Evolutionary conservation across 2,329 filamentous ascomycete species (phyloP).

Genomic region (Exophiala spinifera): DNA sequence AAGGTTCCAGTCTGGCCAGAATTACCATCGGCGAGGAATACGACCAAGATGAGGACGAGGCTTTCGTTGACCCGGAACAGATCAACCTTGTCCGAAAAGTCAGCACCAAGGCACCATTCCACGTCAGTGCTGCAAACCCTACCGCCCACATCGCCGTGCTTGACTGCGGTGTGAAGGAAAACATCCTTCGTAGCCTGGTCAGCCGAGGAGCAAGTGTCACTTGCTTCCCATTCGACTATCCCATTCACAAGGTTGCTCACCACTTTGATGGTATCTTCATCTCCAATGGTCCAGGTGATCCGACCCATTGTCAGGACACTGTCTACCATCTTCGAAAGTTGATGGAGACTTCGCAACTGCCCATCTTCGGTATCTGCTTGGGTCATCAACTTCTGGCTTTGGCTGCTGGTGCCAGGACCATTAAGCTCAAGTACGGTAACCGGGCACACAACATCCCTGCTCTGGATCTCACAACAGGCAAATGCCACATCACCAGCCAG

Average conservation of each 20-base stretch:
- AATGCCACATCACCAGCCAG: slow-evolving; percentile 97
- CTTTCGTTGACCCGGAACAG: slow-evolving; percentile 89
- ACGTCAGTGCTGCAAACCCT: slow-evolving; percentile 79
- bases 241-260: slow-evolving; percentile 95
- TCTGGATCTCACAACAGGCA: slow-evolving; percentile 87
- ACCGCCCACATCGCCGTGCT: slow-evolving; percentile 89
- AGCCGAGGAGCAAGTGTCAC: slow-evolving; percentile 88
- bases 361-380: slow-evolving; percentile 96
- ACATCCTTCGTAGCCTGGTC: slow-evolving; percentile 93
- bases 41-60: slow-evolving; percentile 95
- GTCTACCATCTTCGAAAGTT: slow-evolving; percentile 87
- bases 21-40: slow-evolving; percentile 97
- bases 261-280: slow-evolving; percentile 99
- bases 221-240: slow-evolving; percentile 93
- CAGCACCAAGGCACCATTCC: slow-evolving; percentile 96
- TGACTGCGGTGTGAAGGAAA: slow-evolving; percentile 99
- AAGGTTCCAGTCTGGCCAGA: slow-evolving; percentile 90
- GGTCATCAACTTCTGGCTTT: slow-evolving; percentile 94
- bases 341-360: slow-evolving; percentile 86
- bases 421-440: slow-evolving; percentile 99
- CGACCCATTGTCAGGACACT: slow-evolving; percentile 91
- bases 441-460: slow-evolving; percentile 98
- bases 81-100: slow-evolving; percentile 96
- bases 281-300: slow-evolving; percentile 96
- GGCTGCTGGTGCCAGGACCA: slow-evolving; percentile 80